A percentile compares a stretch with the other conserved stretches of the same genome.
phyloP scores from a whole-genome alignment of 2,329 filamentous ascomycete genomes.

The Trichoderma gracile region DNA sequence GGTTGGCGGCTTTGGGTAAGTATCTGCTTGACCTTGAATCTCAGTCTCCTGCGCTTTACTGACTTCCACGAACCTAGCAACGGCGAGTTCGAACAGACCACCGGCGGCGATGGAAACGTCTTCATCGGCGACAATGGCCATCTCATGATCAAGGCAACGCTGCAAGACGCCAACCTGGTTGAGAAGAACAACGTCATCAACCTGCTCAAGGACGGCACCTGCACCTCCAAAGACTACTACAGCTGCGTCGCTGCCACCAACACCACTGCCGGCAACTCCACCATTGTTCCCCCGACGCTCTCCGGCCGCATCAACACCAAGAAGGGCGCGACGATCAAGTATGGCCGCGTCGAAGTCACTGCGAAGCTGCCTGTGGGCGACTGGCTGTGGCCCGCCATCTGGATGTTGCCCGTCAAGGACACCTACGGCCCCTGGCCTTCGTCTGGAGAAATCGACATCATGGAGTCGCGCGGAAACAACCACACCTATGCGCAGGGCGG shows the following conservation, averaged over 20 bases:
- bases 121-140: conserved; percentile 64
- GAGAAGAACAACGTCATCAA: conserved; percentile 68
- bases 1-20: conserved; percentile 74
- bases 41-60: not conserved
- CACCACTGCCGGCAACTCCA: conserved; percentile 66
- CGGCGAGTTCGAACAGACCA: conserved; percentile 79
- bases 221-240: conserved; percentile 59
- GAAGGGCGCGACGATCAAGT: conserved; percentile 70
- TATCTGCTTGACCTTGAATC: conserved; percentile 23
- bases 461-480: conserved; percentile 81
- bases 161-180: conserved; percentile 68
- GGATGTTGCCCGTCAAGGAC: conserved; percentile 76
- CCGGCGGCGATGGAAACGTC: conserved; percentile 69
- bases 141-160: conserved; percentile 74
- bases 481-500: conserved; percentile 73
- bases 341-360: conserved; percentile 77
- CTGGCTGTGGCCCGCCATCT: conserved; percentile 92
- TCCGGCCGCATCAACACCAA: conserved; percentile 79
- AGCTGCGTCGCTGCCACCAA: conserved; percentile 72
- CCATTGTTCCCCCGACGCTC: conserved; percentile 73
- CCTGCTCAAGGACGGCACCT: conserved; percentile 64
- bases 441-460: conserved; percentile 82
- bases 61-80: conserved; percentile 53
- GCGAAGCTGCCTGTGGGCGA: conserved; percentile 76
- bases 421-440: conserved; percentile 76